phyloP scores from a whole-genome alignment of 371 early-diverging fungal species.

The Mortierella sp. region DNA sequence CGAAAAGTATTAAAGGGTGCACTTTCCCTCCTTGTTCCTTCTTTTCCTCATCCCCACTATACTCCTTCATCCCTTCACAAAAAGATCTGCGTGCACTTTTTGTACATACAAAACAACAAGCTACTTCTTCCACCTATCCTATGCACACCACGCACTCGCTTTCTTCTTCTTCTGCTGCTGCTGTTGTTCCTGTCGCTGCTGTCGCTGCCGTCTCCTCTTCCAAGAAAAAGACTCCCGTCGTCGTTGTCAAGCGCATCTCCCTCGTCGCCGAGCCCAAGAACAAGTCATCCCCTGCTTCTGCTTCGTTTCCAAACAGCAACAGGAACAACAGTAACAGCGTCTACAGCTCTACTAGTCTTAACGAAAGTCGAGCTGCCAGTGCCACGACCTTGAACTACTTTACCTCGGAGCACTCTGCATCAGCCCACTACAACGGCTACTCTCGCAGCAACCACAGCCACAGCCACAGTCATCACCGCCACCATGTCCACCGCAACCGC shows the following conservation, averaged over 20 bases:
- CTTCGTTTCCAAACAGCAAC: background rate
- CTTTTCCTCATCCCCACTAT: background rate
- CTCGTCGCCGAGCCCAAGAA: constrained; percentile 24
- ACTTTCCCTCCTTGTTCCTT: too few relatives aligned
- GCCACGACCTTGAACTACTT: constrained; percentile 4
- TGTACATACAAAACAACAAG: background rate
- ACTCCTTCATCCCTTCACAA: background rate
- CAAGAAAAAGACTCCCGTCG: constrained; percentile 17
- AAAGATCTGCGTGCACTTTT: too few relatives aligned
- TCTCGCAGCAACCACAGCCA: background rate
- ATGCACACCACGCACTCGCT: background rate
- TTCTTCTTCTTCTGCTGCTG: background rate
- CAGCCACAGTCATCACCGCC: background rate
- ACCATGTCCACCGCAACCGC: constrained; percentile 4
- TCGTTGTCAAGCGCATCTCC: constrained; percentile 27
- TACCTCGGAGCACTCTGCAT: background rate
- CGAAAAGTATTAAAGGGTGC: too few relatives aligned
- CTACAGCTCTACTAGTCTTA: background rate
- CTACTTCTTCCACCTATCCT: background rate
- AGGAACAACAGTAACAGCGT: background rate
- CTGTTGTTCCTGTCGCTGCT: background rate
- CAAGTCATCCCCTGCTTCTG: background rate
- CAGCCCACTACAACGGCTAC: background rate
- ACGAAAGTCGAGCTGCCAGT: background rate
- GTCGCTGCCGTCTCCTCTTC: background rate